Evolutionary conservation across 257 asterid genomes (phyloP), one percentile per base, ranked within the genome.

Genomic region (Lithospermum erythrorhizon): DNA sequence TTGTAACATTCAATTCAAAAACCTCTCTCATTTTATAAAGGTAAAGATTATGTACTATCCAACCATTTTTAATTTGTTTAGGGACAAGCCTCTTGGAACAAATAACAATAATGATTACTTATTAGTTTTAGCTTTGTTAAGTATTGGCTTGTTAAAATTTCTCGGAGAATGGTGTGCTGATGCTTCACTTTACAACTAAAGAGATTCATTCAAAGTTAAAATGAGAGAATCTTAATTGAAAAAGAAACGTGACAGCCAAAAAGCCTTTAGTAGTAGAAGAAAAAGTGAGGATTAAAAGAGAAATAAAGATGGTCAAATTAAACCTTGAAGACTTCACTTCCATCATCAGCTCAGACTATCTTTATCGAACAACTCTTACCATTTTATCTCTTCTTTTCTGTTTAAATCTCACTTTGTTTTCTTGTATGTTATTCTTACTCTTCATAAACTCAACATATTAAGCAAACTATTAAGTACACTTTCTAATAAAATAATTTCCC

Each of bases 251-350:
- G 94, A 86, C 95, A 89, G 94, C 94, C 71, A 80, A 86, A 89
- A 89, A 86, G 96, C 65, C 73, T 76, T 57, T 66, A 77, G 79
- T 74, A 73, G 69, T 66, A 73, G 61, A 74, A 60, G 68, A 65
- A 81, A 85, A 76, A 77, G 78, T 75, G 79, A 69, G 79, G 84
- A 81, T 68, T 74, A 65, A 66, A 75, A 41, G 49, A 41, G 49
- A 77, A 75, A 81, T 81, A 87, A 86, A 86, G 94, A 84, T 84
- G 91, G 95, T 86, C 96, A 89, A 88, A 89, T 76, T 86, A 77
- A 59, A 72, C 94, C 96, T 86, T 90, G 90, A 86, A 89, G 95
- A 83, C 94, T 83, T 68, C 83, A 63, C 75, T 79, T 69, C 77
- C 81, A 77, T 77, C 87, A 79, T 81, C 87, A 79, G 67, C 76